A percentile compares a stretch with the other conserved stretches of the same genome.
Evolutionary conservation across 345 rosid genomes (phyloP).

Genomic region (Acer saccharum): DNA sequence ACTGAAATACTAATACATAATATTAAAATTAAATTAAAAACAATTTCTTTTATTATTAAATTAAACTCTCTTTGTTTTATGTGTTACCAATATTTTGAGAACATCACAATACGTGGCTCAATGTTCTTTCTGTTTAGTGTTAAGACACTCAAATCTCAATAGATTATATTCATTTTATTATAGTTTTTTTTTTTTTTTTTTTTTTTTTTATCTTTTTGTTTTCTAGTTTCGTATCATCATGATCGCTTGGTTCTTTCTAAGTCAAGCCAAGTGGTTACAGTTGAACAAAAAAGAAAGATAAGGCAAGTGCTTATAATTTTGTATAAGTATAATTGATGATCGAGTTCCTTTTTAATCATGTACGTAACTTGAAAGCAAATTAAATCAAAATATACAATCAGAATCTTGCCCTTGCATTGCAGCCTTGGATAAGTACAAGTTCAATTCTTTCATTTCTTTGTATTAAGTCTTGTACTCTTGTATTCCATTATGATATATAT

Average conservation of each 20-base stretch:
- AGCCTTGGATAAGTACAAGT: background rate
- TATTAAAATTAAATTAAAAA: background rate
- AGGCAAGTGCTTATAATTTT: background rate
- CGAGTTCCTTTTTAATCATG: constrained; percentile 1
- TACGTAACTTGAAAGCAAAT: background rate
- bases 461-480: background rate
- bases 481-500: background rate
- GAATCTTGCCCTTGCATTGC: background rate
- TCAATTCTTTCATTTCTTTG: background rate
- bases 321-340: background rate
- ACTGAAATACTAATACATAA: too few species aligned
- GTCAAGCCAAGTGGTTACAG: constrained; percentile 9
- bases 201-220: background rate
- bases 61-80: background rate
- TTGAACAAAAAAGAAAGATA: too few species aligned
- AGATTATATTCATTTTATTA: background rate
- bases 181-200: background rate
- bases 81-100: background rate
- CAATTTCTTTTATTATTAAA: too few species aligned
- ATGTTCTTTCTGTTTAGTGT: constrained; percentile 9
- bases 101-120: constrained; percentile 14
- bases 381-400: background rate
- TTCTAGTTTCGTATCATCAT: background rate
- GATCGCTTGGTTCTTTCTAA: background rate
- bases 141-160: background rate